These are phyloP conservation scores for Ploettnerulaceae sp. DNA, from an alignment of 2,329 filamentous ascomycete genomes.

Conservation along the genomic window DNA sequence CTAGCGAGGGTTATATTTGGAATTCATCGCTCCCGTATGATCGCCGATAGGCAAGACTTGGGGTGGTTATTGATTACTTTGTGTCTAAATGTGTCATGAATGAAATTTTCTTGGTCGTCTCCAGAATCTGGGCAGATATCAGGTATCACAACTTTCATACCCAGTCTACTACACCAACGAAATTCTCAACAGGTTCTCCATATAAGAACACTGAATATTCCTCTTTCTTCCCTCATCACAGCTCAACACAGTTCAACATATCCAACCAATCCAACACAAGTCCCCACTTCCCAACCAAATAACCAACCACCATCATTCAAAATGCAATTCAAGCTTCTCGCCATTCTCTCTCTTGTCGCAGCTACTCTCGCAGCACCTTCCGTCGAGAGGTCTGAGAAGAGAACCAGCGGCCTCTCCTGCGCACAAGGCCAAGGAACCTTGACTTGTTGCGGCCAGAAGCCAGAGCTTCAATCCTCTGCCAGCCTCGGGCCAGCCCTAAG, in stretches of 20 bases:
- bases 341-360: conserved; percentile 23
- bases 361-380: conserved; percentile 22
- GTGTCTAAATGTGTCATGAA: not conserved
- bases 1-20: not conserved
- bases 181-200: not conserved
- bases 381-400: conserved; percentile 12
- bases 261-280: conserved; percentile 2
- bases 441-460: conserved; percentile 12
- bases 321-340: conserved; percentile 28
- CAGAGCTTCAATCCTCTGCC: not conserved
- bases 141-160: not conserved
- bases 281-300: conserved; percentile 5
- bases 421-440: not conserved
- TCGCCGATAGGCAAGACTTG: not conserved
- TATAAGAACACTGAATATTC: conserved; percentile 4
- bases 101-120: not conserved
- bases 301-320: conserved; percentile 13
- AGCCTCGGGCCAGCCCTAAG: conserved; percentile 1
- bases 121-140: not conserved
- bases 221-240: not conserved
- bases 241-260: conserved; percentile 5
- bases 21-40: not conserved
- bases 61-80: not conserved
- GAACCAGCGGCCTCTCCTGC: conserved; percentile 7
- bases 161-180: not conserved